phyloP scores from a whole-genome alignment of 2,329 filamentous ascomycete species.

The Penicillium expansum region DNA sequence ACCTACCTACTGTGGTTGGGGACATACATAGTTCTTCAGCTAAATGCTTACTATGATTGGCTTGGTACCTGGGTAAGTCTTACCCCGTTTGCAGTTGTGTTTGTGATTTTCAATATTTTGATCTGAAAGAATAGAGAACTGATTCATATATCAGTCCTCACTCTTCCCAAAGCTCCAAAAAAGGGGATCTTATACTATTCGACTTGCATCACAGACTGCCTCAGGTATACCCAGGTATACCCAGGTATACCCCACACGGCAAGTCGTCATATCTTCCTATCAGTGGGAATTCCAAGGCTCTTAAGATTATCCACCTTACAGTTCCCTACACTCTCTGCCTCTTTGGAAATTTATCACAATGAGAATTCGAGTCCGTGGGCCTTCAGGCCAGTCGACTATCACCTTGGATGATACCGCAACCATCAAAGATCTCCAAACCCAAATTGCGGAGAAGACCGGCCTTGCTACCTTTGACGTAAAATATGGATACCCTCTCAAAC shows the following conservation, averaged over 20 bases:
- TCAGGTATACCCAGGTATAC: neutral
- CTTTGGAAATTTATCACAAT: conserved; percentile 45
- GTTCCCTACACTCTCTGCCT: neutral
- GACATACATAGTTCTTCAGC: neutral
- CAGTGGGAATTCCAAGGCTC: neutral
- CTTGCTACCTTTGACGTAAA: conserved; percentile 71
- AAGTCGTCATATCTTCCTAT: conserved; percentile 11
- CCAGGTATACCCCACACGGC: conserved; percentile 8
- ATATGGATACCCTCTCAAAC: conserved; percentile 72
- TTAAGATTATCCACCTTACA: neutral
- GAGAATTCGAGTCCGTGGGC: conserved; percentile 72
- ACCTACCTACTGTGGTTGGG: too few relatives aligned
- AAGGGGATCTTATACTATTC: neutral
- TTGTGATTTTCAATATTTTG: too few relatives aligned
- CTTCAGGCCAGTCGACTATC: conserved; percentile 68
- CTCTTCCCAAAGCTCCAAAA: neutral
- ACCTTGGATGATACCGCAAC: conserved; percentile 65
- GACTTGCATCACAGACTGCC: neutral
- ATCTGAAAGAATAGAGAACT: neutral
- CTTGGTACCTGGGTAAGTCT: neutral
- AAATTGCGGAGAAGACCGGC: conserved; percentile 59
- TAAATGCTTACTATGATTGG: neutral
- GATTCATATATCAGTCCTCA: neutral
- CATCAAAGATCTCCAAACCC: conserved; percentile 39
- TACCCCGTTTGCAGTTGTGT: neutral